These are phyloP conservation scores for Apophysomyces elegans DNA, from an alignment of 371 early-diverging fungal species.

Conservation along the genomic window DNA sequence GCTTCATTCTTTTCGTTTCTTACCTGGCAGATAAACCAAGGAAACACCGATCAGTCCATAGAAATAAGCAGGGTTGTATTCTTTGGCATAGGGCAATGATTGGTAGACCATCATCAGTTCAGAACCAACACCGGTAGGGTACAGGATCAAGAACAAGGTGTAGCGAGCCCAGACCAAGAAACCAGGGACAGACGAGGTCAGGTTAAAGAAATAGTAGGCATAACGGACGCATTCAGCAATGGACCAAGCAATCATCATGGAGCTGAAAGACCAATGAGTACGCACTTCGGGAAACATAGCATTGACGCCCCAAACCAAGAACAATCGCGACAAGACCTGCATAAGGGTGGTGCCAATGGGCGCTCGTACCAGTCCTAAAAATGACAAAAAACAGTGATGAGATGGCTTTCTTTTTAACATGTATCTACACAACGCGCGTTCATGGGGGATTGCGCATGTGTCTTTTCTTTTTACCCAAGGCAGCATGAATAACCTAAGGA, in stretches of 20 bases:
- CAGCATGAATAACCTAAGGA: slow-evolving; percentile 33
- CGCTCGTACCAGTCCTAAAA: slow-evolving; percentile 77
- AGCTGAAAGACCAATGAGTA: slow-evolving; percentile 68
- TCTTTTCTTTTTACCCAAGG: slow-evolving; percentile 17
- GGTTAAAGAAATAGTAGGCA: slow-evolving; percentile 78
- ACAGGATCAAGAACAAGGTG: slow-evolving; percentile 87
- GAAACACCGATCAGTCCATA: slow-evolving; percentile 58
- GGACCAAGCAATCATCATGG: slow-evolving; percentile 93
- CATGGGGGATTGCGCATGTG: no score
- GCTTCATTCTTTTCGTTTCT: slow-evolving; percentile 1
- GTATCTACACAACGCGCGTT: no score
- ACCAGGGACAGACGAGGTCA: slow-evolving; percentile 52
- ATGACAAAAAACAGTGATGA: slow-evolving; percentile 12
- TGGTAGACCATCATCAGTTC: slow-evolving; percentile 81
- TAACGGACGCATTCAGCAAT: slow-evolving; percentile 92
- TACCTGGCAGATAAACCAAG: slow-evolving; percentile 77
- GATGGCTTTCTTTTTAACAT: neutral
- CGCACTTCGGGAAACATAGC: slow-evolving; percentile 70
- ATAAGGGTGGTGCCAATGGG: slow-evolving; percentile 78
- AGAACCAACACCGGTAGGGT: slow-evolving; percentile 88
- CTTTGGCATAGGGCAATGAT: slow-evolving; percentile 70
- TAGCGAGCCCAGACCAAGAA: slow-evolving; percentile 78
- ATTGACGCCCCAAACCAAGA: slow-evolving; percentile 84
- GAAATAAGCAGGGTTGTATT: slow-evolving; percentile 53
- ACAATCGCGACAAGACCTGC: slow-evolving; percentile 88